A percentile compares a stretch with the other conserved stretches of the same genome.
phyloP scores from a whole-genome alignment of 148 eudicot genomes.

The Agrostemma githago region DNA sequence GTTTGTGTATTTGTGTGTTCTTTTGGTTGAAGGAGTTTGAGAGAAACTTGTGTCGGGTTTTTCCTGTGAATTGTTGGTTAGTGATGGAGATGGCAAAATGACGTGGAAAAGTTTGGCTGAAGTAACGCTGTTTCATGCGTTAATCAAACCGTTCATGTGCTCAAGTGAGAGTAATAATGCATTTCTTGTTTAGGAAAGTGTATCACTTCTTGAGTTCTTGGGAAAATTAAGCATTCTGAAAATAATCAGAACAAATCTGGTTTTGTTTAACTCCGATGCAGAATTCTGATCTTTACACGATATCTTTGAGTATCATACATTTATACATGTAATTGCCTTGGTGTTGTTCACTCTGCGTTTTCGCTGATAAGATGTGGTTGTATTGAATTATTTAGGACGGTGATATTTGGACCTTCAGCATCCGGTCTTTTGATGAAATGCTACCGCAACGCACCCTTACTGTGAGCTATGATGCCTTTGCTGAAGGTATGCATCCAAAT shows the following conservation, averaged over 20 bases:
- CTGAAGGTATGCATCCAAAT: slow-evolving; percentile 48
- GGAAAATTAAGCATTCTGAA: not conserved
- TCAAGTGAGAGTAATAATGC: not conserved
- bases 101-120: too few relatives aligned
- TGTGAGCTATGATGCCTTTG: slow-evolving; percentile 68
- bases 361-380: slow-evolving; percentile 4
- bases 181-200: not conserved
- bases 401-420: slow-evolving; percentile 66
- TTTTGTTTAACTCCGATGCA: not conserved
- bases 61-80: too few relatives aligned
- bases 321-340: not conserved
- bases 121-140: too few relatives aligned
- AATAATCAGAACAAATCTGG: not conserved
- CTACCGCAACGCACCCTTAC: slow-evolving; percentile 56
- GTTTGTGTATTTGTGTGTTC: too few relatives aligned
- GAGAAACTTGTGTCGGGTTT: too few relatives aligned
- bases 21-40: too few relatives aligned
- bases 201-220: not conserved
- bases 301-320: not conserved
- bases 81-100: too few relatives aligned
- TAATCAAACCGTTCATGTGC: not conserved
- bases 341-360: slow-evolving; percentile 5
- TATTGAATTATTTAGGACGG: slow-evolving; percentile 46
- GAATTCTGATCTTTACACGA: not conserved
- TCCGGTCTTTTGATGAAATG: slow-evolving; percentile 44